phyloP scores from a whole-genome alignment of 306 rosid genomes.

The Sindora glabra region DNA sequence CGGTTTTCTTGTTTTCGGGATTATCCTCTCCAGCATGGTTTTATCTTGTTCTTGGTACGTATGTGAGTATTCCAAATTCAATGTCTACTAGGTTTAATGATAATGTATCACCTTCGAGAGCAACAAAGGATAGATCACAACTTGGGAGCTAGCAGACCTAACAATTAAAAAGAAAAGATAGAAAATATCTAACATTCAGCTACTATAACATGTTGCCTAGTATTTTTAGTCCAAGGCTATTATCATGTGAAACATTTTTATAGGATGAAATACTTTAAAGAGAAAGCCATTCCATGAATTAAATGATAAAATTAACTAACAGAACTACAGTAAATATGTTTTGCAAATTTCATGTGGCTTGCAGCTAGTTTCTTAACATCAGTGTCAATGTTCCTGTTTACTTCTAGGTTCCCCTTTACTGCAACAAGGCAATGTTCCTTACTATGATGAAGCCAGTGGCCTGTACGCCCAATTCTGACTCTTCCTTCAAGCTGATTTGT shows the following conservation, averaged over 20 bases:
- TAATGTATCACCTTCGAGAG: background rate
- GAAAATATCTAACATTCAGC: background rate
- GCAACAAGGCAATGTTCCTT: conserved; percentile 99
- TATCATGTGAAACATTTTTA: background rate
- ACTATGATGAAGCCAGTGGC: conserved; percentile 98
- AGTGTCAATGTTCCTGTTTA: conserved; percentile 91
- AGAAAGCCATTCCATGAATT: background rate
- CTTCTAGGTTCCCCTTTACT: conserved; percentile 83
- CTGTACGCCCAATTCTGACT: conserved; percentile 93
- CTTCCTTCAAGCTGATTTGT: conserved; percentile 97
- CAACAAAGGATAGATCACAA: background rate
- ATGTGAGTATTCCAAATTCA: background rate
- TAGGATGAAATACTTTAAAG: background rate
- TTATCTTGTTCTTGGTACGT: background rate
- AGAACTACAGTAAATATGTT: background rate
- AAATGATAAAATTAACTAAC: conserved; percentile 5
- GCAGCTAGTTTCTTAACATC: conserved; percentile 95
- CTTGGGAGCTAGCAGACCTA: background rate
- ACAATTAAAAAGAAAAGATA: background rate
- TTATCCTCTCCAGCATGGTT: conserved; percentile 85
- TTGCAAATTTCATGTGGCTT: conserved; percentile 92
- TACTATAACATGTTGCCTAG: background rate
- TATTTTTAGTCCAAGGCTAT: too few species aligned
- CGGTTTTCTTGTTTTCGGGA: conserved; percentile 95
- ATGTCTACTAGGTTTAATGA: background rate